Base-by-base conservation (phyloP, 164 flowering plant species). In the Kalanchoe fedtschenkoi region DNA sequence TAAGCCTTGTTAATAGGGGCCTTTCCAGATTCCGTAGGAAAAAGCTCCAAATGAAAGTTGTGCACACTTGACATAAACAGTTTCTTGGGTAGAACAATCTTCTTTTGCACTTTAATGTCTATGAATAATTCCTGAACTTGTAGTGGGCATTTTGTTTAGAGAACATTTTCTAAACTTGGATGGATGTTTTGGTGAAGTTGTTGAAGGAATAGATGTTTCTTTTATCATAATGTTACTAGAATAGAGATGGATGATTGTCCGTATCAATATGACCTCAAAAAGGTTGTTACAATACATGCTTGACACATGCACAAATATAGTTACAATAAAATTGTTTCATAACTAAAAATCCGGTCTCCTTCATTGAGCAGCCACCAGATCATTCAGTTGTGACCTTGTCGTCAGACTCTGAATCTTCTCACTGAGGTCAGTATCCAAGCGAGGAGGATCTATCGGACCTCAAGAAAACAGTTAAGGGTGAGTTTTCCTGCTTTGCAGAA, bases 351-450 rank as follows among this genome's bases (percentile, higher is more conserved):
- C 24, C 29, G 9, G 29, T 24, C 55, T 47, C 24, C 55, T 47
- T 47, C 55, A 47, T 47, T 22, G 68, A 75, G 73, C 70, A 60
- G 28, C 75, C 61, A 30, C 38, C 75, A 19, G 41, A 68, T 43
- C 33, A 24, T 26, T 70, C 73, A 34, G n/a, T 61, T n/a, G 16
- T 71, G 22, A 54, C 69, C 30, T 21, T 74, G 17, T 71, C 72
- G 16, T 66, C 74, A 0, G 77, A 68, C 63, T 65, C 71, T 34
- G 64, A 58, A 32, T 33, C 66, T 66, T 66, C 62, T 24, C 62
- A 28, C 3, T n/a, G 47, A 7, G 61, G 19, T 46, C 57, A 68
- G 21, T 61, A 65, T 10, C 35, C 15, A 28, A 61, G 56, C 38
- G 69, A 71, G 42, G 68, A 47, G 9, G 21, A 47, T 47, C 28